These are phyloP conservation scores for Aureobasidium sp. DNA, from an alignment of 2,329 filamentous ascomycete species.

Conservation along the genomic window DNA sequence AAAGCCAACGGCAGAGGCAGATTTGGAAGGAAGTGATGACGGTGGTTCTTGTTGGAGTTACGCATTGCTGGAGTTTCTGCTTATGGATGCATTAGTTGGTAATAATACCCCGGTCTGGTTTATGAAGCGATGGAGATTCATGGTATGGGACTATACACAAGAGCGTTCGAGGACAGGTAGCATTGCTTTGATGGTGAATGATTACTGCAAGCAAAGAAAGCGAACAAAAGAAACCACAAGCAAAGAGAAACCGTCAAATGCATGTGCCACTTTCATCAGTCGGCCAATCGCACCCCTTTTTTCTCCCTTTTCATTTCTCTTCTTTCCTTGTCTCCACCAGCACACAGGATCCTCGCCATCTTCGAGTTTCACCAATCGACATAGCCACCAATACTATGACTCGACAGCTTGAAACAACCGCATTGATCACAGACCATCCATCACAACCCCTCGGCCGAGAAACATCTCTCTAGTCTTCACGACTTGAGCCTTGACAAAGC, in stretches of 20 bases:
- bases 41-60: not conserved
- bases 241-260: not conserved
- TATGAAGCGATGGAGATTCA: not conserved
- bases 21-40: constrained; percentile 24
- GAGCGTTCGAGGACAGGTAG: not conserved
- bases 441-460: not conserved
- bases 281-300: not conserved
- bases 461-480: not conserved
- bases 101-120: not conserved
- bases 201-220: not conserved
- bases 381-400: too few relatives aligned
- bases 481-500: not conserved
- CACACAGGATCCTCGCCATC: too few relatives aligned
- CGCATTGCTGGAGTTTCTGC: constrained; percentile 2
- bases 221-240: not conserved
- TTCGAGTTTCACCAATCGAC: too few relatives aligned
- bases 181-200: not conserved
- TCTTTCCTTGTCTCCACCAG: not conserved
- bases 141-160: not conserved
- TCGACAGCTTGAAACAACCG: not conserved
- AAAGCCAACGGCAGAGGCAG: constrained; percentile 34
- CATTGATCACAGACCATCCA: not conserved
- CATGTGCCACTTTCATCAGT: not conserved
- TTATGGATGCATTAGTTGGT: not conserved
- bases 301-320: not conserved